phyloP scores from a whole-genome alignment of 2,329 filamentous ascomycete genomes.

The Clonostachys rosea region DNA sequence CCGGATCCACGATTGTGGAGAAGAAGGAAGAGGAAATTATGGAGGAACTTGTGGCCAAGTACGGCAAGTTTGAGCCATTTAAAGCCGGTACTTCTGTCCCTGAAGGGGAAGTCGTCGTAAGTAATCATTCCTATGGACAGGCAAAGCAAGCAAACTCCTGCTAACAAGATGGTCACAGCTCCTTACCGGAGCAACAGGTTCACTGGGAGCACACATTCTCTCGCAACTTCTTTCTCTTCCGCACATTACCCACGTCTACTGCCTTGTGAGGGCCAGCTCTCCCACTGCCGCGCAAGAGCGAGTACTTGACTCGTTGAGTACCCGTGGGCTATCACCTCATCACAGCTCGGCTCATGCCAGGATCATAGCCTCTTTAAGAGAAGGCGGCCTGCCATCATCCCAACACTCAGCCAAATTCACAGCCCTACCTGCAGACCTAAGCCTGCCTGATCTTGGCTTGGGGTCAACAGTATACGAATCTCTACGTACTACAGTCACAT shows the following conservation, averaged over 20 bases:
- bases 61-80: slow-evolving; percentile 21
- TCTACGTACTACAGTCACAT: slow-evolving; percentile 24
- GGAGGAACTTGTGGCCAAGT: slow-evolving; percentile 26
- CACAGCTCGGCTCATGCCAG: slow-evolving; percentile 6
- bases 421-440: slow-evolving; percentile 33
- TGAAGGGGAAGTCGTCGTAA: slow-evolving; percentile 21
- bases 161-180: slow-evolving; percentile 18
- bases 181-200: slow-evolving; percentile 58
- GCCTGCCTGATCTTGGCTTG: slow-evolving; percentile 32
- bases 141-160: not conserved
- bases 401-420: slow-evolving; percentile 21
- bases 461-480: slow-evolving; percentile 12
- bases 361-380: slow-evolving; percentile 21
- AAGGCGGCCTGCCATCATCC: slow-evolving; percentile 11
- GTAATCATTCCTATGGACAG: slow-evolving; percentile 5
- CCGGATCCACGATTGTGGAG: slow-evolving; percentile 4
- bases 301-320: slow-evolving; percentile 19
- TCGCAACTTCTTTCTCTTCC: slow-evolving; percentile 52
- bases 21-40: slow-evolving; percentile 22
- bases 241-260: slow-evolving; percentile 48
- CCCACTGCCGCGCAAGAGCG: slow-evolving; percentile 19
- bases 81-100: slow-evolving; percentile 11
- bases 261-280: slow-evolving; percentile 37
- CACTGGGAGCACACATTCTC: slow-evolving; percentile 53
- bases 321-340: slow-evolving; percentile 19